Conservation (phyloP, 495 filamentous ascomycete species). For the Podospora tetraspora region DNA sequence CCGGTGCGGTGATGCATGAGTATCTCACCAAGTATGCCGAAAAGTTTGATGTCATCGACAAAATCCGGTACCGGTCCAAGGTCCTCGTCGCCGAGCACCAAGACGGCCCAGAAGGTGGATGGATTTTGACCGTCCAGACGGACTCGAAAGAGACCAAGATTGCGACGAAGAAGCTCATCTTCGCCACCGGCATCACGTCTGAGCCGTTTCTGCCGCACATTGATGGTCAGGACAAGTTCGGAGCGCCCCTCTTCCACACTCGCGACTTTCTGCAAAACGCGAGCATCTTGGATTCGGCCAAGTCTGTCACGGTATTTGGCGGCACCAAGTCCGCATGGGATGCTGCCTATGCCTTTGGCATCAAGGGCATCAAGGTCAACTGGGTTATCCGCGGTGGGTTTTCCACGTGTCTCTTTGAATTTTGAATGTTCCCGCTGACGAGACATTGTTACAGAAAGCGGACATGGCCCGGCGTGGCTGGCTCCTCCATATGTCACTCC, state of each 20-base stretch:
- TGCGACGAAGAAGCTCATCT: constrained; percentile 29
- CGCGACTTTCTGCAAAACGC: constrained; percentile 45
- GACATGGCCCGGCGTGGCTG: constrained; percentile 72
- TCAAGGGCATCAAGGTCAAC: constrained; percentile 60
- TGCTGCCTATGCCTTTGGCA: constrained; percentile 63
- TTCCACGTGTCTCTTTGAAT: not conserved
- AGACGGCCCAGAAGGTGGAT: constrained; percentile 30
- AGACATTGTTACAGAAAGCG: constrained; percentile 43
- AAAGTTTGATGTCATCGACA: constrained; percentile 50
- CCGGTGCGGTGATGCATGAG: constrained; percentile 57
- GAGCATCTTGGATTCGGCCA: constrained; percentile 29
- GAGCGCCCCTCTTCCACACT: constrained; percentile 58
- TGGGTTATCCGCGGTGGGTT: constrained; percentile 65
- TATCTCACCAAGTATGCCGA: constrained; percentile 63
- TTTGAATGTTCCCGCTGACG: not conserved
- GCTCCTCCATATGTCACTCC: constrained; percentile 49
- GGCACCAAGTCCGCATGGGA: constrained; percentile 75
- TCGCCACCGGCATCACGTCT: constrained; percentile 37
- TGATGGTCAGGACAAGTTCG: constrained; percentile 34
- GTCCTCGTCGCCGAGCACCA: constrained; percentile 51
- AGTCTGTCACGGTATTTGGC: constrained; percentile 58
- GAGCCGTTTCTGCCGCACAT: constrained; percentile 37
- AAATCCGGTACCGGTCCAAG: constrained; percentile 48
- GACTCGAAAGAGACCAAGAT: constrained; percentile 15
- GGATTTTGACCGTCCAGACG: constrained; percentile 35